These are phyloP conservation scores for Magnaporthales sp. DNA, from an alignment of 2,329 filamentous ascomycete genomes.

Conservation along the genomic window DNA sequence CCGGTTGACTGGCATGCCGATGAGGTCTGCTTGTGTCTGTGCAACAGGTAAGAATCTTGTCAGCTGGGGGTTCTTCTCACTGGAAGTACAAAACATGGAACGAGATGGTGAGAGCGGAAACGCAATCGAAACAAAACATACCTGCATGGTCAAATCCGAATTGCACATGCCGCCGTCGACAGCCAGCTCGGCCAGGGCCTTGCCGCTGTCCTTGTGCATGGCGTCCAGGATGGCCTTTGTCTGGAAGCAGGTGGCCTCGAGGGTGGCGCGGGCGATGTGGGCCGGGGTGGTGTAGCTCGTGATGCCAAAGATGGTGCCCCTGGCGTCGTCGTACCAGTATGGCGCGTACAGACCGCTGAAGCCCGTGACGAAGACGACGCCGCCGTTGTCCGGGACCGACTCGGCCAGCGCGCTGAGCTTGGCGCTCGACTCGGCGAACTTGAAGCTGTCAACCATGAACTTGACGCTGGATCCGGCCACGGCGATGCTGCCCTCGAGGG, in stretches of 20 bases:
- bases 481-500: constrained; percentile 68
- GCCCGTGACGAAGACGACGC: constrained; percentile 69
- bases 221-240: constrained; percentile 74
- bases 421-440: constrained; percentile 40
- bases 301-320: constrained; percentile 72
- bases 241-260: constrained; percentile 77
- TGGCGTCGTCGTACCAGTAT: constrained; percentile 78
- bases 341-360: constrained; percentile 76
- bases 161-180: constrained; percentile 83
- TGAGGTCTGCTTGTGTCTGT: constrained; percentile 69
- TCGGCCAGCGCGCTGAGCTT: constrained; percentile 37
- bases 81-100: too few relatives aligned
- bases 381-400: constrained; percentile 58
- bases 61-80: background rate
- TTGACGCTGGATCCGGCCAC: constrained; percentile 71
- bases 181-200: constrained; percentile 61
- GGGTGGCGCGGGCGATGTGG: constrained; percentile 70
- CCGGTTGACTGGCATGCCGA: constrained; percentile 69
- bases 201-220: constrained; percentile 74
- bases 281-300: constrained; percentile 69
- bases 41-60: background rate
- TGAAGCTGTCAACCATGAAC: constrained; percentile 51
- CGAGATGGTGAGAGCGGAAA: too few relatives aligned
- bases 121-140: too few relatives aligned
- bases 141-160: constrained; percentile 66